These are phyloP conservation scores for Nadsonia starkeyi-henricii DNA, from an alignment of 1,139 yeast genomes.

Conservation along the genomic window DNA sequence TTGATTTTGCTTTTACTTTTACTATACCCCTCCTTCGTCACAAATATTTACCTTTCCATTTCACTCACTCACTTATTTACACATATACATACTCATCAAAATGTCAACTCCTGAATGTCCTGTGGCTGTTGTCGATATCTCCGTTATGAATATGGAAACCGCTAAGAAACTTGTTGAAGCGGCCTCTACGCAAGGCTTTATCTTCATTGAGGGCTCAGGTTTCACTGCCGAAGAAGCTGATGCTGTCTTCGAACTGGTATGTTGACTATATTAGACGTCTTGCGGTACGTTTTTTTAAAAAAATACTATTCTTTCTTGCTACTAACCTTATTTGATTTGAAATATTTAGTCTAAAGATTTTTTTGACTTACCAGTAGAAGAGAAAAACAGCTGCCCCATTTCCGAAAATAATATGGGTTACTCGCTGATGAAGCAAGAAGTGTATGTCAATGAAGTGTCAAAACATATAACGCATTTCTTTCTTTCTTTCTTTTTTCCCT, in stretches of 20 bases:
- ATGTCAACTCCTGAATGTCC: background rate
- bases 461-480: too few species aligned
- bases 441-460: constrained; percentile 12
- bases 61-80: background rate
- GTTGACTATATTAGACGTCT: background rate
- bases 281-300: background rate
- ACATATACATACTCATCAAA: background rate
- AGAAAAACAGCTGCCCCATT: constrained; percentile 36
- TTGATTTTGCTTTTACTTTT: too few species aligned
- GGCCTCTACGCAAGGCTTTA: constrained; percentile 55
- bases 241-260: constrained; percentile 30
- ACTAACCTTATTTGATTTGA: constrained; percentile 1
- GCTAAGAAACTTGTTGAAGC: constrained; percentile 46
- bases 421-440: constrained; percentile 46
- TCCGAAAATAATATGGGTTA: constrained; percentile 48
- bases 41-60: too few species aligned
- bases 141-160: constrained; percentile 30
- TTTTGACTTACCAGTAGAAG: constrained; percentile 37
- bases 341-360: constrained; percentile 34
- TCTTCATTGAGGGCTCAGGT: constrained; percentile 60
- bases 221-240: constrained; percentile 47
- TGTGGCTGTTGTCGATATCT: constrained; percentile 34
- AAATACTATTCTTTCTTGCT: background rate
- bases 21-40: too few species aligned
- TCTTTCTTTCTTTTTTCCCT: constrained; percentile 17